Percentiles rank a stretch among this genome's conserved stretches.
phyloP scores from a whole-genome alignment of 345 rosid species.

The Eutrema yunnanense region DNA sequence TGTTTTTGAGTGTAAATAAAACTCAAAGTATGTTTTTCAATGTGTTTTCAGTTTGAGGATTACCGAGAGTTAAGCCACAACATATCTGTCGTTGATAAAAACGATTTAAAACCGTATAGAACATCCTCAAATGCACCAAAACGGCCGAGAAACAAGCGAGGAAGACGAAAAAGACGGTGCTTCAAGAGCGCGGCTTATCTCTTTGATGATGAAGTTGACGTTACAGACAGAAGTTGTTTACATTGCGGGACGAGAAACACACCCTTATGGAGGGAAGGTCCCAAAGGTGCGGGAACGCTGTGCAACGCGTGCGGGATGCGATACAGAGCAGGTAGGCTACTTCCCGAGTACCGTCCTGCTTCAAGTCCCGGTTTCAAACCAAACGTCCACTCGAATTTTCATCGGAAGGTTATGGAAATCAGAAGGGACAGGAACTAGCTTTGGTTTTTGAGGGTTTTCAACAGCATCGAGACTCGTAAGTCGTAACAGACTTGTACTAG shows the following conservation, averaged over 20 bases:
- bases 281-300: not conserved
- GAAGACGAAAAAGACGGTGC: not conserved
- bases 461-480: not conserved
- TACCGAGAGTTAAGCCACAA: not conserved
- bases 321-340: slow-evolving; percentile 6
- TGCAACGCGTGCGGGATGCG: slow-evolving; percentile 23
- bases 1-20: not conserved
- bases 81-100: not conserved
- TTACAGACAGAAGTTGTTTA: not conserved
- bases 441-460: not conserved
- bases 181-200: not conserved
- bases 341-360: slow-evolving; percentile 19
- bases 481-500: not conserved
- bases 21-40: not conserved
- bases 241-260: slow-evolving; percentile 9
- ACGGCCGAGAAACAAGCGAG: not conserved
- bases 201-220: not conserved
- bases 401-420: slow-evolving; percentile 16
- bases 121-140: not conserved
- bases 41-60: not conserved
- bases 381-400: slow-evolving; percentile 10
- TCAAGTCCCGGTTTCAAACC: slow-evolving; percentile 12
- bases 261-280: slow-evolving; percentile 17
- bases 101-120: no score
- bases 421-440: not conserved